Percentiles rank a stretch among this genome's conserved stretches.
Conservation (phyloP, 148 eudicot species). For the Fallopia convolvulus region DNA sequence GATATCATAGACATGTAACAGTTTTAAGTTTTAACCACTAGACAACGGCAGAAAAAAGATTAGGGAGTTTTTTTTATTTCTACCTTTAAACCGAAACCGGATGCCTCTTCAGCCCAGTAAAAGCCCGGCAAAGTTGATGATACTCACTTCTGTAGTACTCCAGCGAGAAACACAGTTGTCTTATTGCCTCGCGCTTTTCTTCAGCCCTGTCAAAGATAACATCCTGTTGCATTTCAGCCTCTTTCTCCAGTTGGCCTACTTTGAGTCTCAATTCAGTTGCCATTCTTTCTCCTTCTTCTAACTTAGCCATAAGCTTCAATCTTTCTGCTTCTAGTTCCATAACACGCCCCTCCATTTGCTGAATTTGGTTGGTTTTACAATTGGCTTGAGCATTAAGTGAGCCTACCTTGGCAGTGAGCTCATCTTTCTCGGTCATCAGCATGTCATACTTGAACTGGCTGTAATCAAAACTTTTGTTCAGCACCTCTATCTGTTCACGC, state of each 20-base stretch:
- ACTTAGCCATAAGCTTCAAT: constrained; percentile 20
- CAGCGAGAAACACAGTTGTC: constrained; percentile 78
- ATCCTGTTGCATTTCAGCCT: constrained; percentile 38
- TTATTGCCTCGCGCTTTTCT: constrained; percentile 82
- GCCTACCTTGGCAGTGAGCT: constrained; percentile 37
- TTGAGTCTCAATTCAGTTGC: constrained; percentile 30
- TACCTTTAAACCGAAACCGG: constrained; percentile 20
- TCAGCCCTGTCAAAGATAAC: constrained; percentile 49
- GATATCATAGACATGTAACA: background rate
- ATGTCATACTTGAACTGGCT: constrained; percentile 40
- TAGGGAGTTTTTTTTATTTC: too few species aligned
- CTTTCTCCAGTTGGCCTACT: constrained; percentile 51
- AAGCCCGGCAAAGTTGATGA: constrained; percentile 50
- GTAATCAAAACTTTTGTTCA: constrained; percentile 49
- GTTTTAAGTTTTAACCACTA: background rate
- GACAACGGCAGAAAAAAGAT: background rate
- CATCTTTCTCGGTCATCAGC: constrained; percentile 59
- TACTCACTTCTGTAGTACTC: constrained; percentile 73
- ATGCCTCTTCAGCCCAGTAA: constrained; percentile 32
- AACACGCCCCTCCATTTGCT: constrained; percentile 30
- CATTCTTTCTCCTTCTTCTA: constrained; percentile 27
- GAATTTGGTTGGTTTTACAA: constrained; percentile 23
- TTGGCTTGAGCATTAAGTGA: constrained; percentile 41
- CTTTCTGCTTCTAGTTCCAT: constrained; percentile 22
- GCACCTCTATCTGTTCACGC: constrained; percentile 23